phyloP scores from a whole-genome alignment of 1,139 yeast species.

The Kluyveromyces marxianus region DNA sequence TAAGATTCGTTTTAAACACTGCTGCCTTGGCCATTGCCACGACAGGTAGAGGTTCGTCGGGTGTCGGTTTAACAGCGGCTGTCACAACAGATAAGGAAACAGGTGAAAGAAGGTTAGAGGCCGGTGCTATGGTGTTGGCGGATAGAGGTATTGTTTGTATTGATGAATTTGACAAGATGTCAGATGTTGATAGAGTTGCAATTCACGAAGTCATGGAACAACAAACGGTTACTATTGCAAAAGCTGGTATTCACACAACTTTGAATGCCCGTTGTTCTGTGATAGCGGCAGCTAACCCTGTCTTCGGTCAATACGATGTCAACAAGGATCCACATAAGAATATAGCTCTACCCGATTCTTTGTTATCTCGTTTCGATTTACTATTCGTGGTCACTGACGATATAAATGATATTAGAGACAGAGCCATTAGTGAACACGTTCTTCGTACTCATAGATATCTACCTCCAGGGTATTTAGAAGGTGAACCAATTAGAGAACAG shows the following conservation, averaged over 20 bases:
- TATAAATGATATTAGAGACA: slow-evolving; percentile 75
- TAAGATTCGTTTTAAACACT: slow-evolving; percentile 88
- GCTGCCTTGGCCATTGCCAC: slow-evolving; percentile 96
- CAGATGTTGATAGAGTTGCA: slow-evolving; percentile 93
- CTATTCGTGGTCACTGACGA: slow-evolving; percentile 95
- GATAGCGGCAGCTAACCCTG: slow-evolving; percentile 97
- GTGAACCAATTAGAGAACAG: slow-evolving; percentile 86
- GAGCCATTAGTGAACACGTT: slow-evolving; percentile 90
- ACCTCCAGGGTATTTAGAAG: slow-evolving; percentile 82
- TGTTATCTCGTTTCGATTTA: slow-evolving; percentile 93
- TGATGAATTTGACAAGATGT: slow-evolving; percentile 98
- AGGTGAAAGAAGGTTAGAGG: slow-evolving; percentile 93
- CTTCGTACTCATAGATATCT: slow-evolving; percentile 86
- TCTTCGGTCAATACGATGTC: slow-evolving; percentile 92
- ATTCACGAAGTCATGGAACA: slow-evolving; percentile 99
- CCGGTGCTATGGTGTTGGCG: slow-evolving; percentile 99
- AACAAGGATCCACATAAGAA: slow-evolving; percentile 96
- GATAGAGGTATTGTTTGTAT: slow-evolving; percentile 97
- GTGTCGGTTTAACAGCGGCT: slow-evolving; percentile 99
- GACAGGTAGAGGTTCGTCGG: slow-evolving; percentile 98
- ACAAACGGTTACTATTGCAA: slow-evolving; percentile 96
- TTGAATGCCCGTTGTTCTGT: slow-evolving; percentile 96
- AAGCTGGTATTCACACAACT: slow-evolving; percentile 97
- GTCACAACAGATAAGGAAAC: slow-evolving; percentile 95
- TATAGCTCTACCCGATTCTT: slow-evolving; percentile 93